Conservation (phyloP, 768 basidiomycete genomes). For the Leccinellum albellum region DNA sequence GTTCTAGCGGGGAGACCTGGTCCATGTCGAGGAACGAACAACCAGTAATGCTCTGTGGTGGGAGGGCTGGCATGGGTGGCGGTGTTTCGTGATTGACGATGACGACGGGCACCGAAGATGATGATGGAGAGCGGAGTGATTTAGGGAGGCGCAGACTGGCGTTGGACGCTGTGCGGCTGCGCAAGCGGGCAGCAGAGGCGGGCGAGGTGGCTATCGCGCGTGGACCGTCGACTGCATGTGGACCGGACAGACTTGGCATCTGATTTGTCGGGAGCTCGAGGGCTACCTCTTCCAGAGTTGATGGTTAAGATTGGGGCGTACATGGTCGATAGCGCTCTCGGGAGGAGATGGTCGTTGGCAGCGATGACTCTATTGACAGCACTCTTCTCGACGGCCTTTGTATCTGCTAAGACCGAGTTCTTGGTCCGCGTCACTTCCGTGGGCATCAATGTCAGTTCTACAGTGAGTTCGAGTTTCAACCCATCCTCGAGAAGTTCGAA, state of each 20-base stretch:
- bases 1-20: slow-evolving; percentile 27
- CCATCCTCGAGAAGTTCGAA: background rate
- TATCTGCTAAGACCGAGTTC: slow-evolving; percentile 50
- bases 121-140: slow-evolving; percentile 27
- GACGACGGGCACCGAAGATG: slow-evolving; percentile 31
- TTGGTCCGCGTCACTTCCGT: slow-evolving; percentile 67
- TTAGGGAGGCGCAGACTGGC: slow-evolving; percentile 62
- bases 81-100: slow-evolving; percentile 8
- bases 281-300: background rate
- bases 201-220: slow-evolving; percentile 29
- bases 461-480: slow-evolving; percentile 30
- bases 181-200: slow-evolving; percentile 62
- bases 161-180: slow-evolving; percentile 62
- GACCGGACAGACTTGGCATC: slow-evolving; percentile 27
- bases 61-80: slow-evolving; percentile 29
- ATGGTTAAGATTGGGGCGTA: slow-evolving; percentile 75
- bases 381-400: slow-evolving; percentile 69
- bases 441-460: slow-evolving; percentile 73
- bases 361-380: slow-evolving; percentile 75
- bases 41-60: slow-evolving; percentile 7
- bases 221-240: slow-evolving; percentile 22
- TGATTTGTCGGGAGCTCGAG: slow-evolving; percentile 2
- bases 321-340: slow-evolving; percentile 66
- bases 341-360: slow-evolving; percentile 69
- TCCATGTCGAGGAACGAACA: slow-evolving; percentile 36